Percentiles rank a stretch among this genome's conserved stretches.
These are phyloP conservation scores for Penicillium manginii DNA, from an alignment of 495 filamentous ascomycete genomes.

Conservation along the genomic window DNA sequence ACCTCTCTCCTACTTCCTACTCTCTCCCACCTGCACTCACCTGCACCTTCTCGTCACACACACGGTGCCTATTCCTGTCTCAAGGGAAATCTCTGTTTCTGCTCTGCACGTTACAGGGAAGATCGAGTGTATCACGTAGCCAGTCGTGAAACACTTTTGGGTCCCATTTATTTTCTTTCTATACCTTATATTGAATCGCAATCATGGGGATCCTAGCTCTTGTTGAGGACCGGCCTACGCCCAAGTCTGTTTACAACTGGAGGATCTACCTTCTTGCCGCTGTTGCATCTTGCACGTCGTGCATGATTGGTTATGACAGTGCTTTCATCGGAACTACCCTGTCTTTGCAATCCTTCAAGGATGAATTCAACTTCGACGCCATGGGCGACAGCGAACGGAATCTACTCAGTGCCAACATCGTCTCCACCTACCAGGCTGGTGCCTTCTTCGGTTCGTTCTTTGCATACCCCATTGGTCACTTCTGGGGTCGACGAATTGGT, in stretches of 20 bases:
- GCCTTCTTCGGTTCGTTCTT: slow-evolving; percentile 70
- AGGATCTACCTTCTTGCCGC: slow-evolving; percentile 66
- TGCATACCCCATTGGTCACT: slow-evolving; percentile 61
- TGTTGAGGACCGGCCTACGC: slow-evolving; percentile 71
- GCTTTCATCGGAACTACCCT: slow-evolving; percentile 76
- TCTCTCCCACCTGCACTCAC: slow-evolving; percentile 2
- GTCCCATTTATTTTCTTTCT: background rate
- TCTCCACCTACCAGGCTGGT: slow-evolving; percentile 69
- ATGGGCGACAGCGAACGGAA: slow-evolving; percentile 46
- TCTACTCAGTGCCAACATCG: slow-evolving; percentile 68
- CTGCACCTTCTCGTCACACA: slow-evolving; percentile 6
- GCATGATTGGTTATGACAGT: slow-evolving; percentile 76
- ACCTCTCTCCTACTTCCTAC: slow-evolving; percentile 1
- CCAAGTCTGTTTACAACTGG: slow-evolving; percentile 77
- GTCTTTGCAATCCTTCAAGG: slow-evolving; percentile 64
- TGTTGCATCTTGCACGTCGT: slow-evolving; percentile 72
- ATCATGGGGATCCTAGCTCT: slow-evolving; percentile 64
- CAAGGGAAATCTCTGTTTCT: slow-evolving; percentile 7
- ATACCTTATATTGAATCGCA: slow-evolving; percentile 1
- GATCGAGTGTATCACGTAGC: slow-evolving; percentile 6
- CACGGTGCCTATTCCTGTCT: slow-evolving; percentile 1
- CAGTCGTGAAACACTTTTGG: too few species aligned
- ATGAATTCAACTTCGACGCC: slow-evolving; percentile 59
- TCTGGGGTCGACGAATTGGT: slow-evolving; percentile 58
- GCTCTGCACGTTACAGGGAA: slow-evolving; percentile 17